Percentiles rank a stretch among this genome's conserved stretches.
These are phyloP conservation scores for Coemansia erecta DNA, from an alignment of 192 early-diverging fungal species.

Conservation along the genomic window DNA sequence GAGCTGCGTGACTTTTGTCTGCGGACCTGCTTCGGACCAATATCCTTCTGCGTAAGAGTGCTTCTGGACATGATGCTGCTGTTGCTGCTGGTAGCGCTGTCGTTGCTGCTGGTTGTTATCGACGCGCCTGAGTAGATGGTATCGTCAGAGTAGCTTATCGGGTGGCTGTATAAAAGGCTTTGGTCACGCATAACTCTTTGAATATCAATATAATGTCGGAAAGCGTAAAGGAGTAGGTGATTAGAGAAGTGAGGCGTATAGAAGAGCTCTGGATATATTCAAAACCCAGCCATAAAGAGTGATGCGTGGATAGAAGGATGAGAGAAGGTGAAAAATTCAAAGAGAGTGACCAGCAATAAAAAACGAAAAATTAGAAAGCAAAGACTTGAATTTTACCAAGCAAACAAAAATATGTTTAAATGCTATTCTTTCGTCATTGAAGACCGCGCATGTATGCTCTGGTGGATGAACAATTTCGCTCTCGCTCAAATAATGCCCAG, in stretches of 20 bases:
- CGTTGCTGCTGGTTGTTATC: neutral
- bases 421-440: neutral
- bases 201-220: neutral
- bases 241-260: neutral
- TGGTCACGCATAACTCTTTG: constrained; percentile 16
- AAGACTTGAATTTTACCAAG: too few relatives aligned
- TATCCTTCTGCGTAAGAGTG: too few relatives aligned
- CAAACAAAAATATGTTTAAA: neutral
- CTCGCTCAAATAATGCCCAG: too few relatives aligned
- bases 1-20: neutral
- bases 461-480: too few relatives aligned
- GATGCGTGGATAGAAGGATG: neutral
- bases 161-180: constrained; percentile 15
- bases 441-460: too few relatives aligned
- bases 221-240: too few relatives aligned
- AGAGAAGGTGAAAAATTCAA: neutral
- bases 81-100: neutral
- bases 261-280: constrained; percentile 3
- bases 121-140: constrained; percentile 20
- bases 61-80: neutral
- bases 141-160: constrained; percentile 25
- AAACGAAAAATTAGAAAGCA: too few relatives aligned
- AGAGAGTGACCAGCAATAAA: too few relatives aligned
- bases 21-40: neutral
- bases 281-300: neutral